Conservation (phyloP, 208 protist genomes). For the Crithidia bombi region DNA sequence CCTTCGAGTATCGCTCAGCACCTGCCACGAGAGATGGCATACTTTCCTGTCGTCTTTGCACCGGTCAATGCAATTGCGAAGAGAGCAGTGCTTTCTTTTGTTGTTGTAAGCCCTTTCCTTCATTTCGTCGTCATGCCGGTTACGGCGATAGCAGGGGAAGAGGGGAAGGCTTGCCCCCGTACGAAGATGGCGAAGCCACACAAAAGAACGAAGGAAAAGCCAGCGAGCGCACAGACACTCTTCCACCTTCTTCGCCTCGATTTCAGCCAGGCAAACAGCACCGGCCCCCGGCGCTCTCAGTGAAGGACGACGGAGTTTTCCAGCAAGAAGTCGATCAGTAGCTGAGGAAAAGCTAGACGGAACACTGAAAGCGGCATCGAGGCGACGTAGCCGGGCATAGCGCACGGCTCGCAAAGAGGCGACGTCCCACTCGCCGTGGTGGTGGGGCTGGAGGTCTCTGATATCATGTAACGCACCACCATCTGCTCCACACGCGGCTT, state of each 20-base stretch:
- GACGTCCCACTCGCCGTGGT: background rate
- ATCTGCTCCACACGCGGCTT: constrained; percentile 55
- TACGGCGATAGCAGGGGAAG: too few species aligned
- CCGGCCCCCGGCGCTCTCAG: too few species aligned
- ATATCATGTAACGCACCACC: constrained; percentile 64
- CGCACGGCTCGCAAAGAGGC: background rate
- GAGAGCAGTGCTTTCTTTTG: too few species aligned
- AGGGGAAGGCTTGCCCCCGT: too few species aligned
- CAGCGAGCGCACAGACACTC: background rate
- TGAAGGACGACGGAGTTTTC: constrained; percentile 63
- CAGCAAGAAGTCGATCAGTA: constrained; percentile 82
- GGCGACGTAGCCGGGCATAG: constrained; percentile 14
- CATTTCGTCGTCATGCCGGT: too few species aligned
- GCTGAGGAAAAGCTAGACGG: constrained; percentile 69
- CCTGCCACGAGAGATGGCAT: too few species aligned
- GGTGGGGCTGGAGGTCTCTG: constrained; percentile 1
- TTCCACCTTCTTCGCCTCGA: too few species aligned
- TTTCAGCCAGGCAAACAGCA: background rate
- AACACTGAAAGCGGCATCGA: constrained; percentile 84
- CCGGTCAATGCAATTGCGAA: too few species aligned
- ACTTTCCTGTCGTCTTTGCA: too few species aligned
- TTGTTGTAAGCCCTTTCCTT: too few species aligned
- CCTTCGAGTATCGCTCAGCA: too few species aligned
- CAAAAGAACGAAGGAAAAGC: constrained; percentile 6
- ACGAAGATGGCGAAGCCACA: too few species aligned